Conservation (phyloP, 1,284 basidiomycete species). For the Ustilago vetiveriae region DNA sequence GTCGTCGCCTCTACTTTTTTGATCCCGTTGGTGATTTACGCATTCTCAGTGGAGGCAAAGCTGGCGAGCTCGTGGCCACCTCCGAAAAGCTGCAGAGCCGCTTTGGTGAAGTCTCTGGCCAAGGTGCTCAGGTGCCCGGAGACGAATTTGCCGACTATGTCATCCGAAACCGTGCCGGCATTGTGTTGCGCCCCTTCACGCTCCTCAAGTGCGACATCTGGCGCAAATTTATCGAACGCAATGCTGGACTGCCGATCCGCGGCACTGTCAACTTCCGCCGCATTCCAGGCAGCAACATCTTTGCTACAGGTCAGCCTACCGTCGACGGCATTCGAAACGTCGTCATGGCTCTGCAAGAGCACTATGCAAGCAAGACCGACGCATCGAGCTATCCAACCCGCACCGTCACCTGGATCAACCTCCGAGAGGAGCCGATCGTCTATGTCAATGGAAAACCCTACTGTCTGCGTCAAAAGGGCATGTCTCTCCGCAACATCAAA, state of each 20-base stretch:
- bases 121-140: constrained; percentile 56
- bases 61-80: constrained; percentile 45
- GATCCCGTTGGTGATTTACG: constrained; percentile 65
- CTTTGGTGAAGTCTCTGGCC: constrained; percentile 43
- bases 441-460: constrained; percentile 83
- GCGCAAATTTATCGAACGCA: constrained; percentile 58
- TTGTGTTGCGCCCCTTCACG: constrained; percentile 62
- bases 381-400: constrained; percentile 19
- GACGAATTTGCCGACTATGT: constrained; percentile 67
- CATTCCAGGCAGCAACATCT: constrained; percentile 80
- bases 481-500: constrained; percentile 63
- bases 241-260: constrained; percentile 70
- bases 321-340: constrained; percentile 88
- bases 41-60: constrained; percentile 50
- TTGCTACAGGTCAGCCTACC: constrained; percentile 80
- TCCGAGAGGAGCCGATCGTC: constrained; percentile 88
- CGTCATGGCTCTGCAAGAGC: constrained; percentile 70
- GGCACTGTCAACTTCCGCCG: constrained; percentile 95
- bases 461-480: constrained; percentile 68
- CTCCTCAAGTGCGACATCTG: constrained; percentile 66
- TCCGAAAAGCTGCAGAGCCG: constrained; percentile 45
- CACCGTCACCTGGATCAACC: constrained; percentile 85
- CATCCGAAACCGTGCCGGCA: constrained; percentile 63
- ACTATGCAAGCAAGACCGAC: constrained; percentile 38
- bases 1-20: constrained; percentile 62